Evolutionary conservation across 495 filamentous ascomycete species (phyloP), one percentile per base, ranked within the genome.

Genomic region (Pyrenopolyporus hunteri): DNA sequence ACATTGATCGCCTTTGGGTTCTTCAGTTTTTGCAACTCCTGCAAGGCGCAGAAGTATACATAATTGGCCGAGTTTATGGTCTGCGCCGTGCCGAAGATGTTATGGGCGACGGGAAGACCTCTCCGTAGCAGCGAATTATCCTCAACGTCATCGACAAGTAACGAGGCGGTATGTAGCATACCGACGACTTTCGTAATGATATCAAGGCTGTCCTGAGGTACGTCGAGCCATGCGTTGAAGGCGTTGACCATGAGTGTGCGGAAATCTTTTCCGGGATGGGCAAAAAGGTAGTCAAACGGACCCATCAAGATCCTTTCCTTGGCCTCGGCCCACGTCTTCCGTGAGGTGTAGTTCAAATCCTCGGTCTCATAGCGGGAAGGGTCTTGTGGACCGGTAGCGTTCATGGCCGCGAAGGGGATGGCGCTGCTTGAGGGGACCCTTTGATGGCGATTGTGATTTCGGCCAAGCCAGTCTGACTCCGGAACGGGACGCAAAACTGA

Each of bases 1-100:
- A 97, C 90, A 52, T 82, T 76, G 62, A 97, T 85, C 19, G 85
- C 84, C 46, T 73, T 75, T 0, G 87, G 85, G 67, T 91, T 96
- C 50, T 78, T 77, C 28, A 98, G 83, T 67, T 89, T 89, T 56
- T 86, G 81, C 1, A 97, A 74, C 73, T 93, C 90, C 62, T 90
- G 86, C 17, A 98, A 80, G 0, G 94, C 94, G 56, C 84, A 82
- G 69, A 98, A 98, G 78, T 98, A 98, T 50, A 97, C 85, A 72
- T 98, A 98, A 76, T 98, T 98, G 46, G 93, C 92, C 16, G 87
- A 90, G 77, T 98, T 98, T 73, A 98, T 97, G 32, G 95, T 97
- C 72, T 98, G 94, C 3, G 94, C 90, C 0, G 90, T 89, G 57
- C 94, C 94, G 69, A 96, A 99, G 59, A 99, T 98, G 70, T 80